These are phyloP conservation scores for Cenchrus fungigraminus DNA, from an alignment of 176 grass and related monocot species.

Conservation along the genomic window DNA sequence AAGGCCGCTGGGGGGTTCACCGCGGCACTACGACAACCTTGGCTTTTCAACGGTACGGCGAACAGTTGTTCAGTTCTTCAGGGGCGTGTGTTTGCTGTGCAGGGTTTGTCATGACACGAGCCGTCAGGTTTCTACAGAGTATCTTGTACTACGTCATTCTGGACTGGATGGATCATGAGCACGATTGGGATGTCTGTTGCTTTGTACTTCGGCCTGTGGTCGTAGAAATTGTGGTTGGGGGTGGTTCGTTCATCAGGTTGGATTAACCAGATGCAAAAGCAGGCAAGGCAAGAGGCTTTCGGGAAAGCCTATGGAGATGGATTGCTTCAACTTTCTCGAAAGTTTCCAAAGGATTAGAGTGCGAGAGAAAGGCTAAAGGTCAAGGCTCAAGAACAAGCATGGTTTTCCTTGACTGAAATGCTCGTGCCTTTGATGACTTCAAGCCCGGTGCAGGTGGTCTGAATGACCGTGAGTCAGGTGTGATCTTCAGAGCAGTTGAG, in stretches of 20 bases:
- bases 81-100: background rate
- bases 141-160: background rate
- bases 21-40: slow-evolving; percentile 15
- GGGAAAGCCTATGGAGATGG: slow-evolving; percentile 23
- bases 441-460: background rate
- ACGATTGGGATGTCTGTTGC: background rate
- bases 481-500: slow-evolving; percentile 7
- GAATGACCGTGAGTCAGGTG: background rate
- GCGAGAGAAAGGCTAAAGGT: slow-evolving; percentile 34
- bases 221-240: slow-evolving; percentile 6
- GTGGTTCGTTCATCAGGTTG: slow-evolving; percentile 5
- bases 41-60: background rate
- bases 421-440: slow-evolving; percentile 10
- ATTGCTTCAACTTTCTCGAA: slow-evolving; percentile 44
- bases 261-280: slow-evolving; percentile 35
- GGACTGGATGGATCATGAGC: slow-evolving; percentile 3
- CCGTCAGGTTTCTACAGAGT: background rate
- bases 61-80: background rate
- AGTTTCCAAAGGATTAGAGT: slow-evolving; percentile 32
- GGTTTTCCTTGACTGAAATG: background rate
- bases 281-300: background rate
- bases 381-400: background rate
- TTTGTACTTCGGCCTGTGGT: background rate
- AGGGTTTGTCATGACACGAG: slow-evolving; percentile 26
- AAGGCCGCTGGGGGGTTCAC: background rate